Percentiles rank a stretch among this genome's conserved stretches.
Evolutionary conservation across 148 eudicot species (phyloP).

Genomic region (Rhododendron vialii): DNA sequence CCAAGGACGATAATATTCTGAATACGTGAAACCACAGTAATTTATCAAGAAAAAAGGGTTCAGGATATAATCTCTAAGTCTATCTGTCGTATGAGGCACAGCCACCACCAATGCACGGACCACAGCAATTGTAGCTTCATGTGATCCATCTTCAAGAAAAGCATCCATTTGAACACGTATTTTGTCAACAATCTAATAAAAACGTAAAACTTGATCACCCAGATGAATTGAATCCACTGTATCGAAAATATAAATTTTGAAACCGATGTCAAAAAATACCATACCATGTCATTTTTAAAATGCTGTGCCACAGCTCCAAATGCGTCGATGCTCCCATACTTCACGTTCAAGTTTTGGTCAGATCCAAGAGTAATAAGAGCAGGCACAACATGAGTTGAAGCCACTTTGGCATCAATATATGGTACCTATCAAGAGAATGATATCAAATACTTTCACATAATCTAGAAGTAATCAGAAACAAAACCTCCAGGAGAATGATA

Average conservation of each 20-base stretch:
- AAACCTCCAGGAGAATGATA: conserved; percentile 4
- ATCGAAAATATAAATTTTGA: neutral
- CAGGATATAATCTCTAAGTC: conserved; percentile 98
- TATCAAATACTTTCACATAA: neutral
- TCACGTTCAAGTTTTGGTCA: conserved; percentile 80
- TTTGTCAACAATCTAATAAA: conserved; percentile 79
- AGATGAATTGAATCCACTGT: neutral
- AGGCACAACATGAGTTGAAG: conserved; percentile 83
- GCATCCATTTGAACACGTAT: conserved; percentile 99
- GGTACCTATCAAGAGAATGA: conserved; percentile 54
- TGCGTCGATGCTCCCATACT: conserved; percentile 90
- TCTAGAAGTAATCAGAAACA: neutral
- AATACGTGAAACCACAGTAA: neutral
- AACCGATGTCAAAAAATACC: neutral
- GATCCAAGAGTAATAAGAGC: conserved; percentile 98
- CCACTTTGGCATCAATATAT: conserved; percentile 79
- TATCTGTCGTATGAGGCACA: conserved; percentile 87
- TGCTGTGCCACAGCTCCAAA: conserved; percentile 99
- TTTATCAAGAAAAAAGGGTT: neutral
- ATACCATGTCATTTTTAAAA: conserved; percentile 85
- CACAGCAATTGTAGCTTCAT: conserved; percentile 87
- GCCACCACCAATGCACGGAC: conserved; percentile 90
- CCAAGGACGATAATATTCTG: neutral
- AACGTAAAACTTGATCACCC: conserved; percentile 22
- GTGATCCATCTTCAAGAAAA: conserved; percentile 97